Evolutionary conservation across 1,284 basidiomycete species (phyloP).

Genomic region (Leccinum fallax): DNA sequence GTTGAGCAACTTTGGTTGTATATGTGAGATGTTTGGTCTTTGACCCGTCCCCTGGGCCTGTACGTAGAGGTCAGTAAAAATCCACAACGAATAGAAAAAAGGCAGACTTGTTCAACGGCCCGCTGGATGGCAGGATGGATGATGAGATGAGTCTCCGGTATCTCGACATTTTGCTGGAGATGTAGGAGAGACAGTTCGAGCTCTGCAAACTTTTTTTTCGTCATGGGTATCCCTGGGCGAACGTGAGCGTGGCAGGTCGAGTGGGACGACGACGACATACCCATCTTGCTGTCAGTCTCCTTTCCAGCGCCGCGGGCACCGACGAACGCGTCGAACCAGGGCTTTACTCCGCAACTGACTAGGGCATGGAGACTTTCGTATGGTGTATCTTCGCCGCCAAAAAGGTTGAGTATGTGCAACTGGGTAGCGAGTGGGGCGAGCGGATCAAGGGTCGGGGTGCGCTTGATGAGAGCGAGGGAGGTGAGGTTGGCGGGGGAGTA

Average conservation of each 20-base stretch:
- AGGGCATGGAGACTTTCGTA: conserved; percentile 97
- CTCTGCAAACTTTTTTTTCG: conserved; percentile 1
- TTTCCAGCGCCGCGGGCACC: conserved; percentile 74
- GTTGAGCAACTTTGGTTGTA: conserved; percentile 74
- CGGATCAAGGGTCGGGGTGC: conserved; percentile 82
- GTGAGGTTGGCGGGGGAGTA: conserved; percentile 63
- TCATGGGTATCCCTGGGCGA: conserved; percentile 45
- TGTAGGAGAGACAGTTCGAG: not conserved
- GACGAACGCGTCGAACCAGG: conserved; percentile 98
- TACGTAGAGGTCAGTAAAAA: conserved; percentile 13
- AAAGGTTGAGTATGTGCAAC: conserved; percentile 91
- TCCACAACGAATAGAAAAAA: conserved; percentile 12
- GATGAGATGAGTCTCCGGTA: not conserved
- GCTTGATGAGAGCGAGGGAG: conserved; percentile 83
- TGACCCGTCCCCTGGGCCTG: conserved; percentile 58
- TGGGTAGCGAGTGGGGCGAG: conserved; percentile 80
- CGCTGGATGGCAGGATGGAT: not conserved
- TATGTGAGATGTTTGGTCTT: conserved; percentile 75
- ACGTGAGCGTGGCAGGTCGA: conserved; percentile 4
- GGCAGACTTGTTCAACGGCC: conserved; percentile 42
- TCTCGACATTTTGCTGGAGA: not conserved
- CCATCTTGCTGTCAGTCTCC: conserved; percentile 84
- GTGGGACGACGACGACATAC: conserved; percentile 40
- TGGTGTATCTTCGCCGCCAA: conserved; percentile 88
- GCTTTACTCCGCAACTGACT: conserved; percentile 94